These are phyloP conservation scores for Candida germanica DNA, from an alignment of 805 yeast genomes.

Conservation along the genomic window DNA sequence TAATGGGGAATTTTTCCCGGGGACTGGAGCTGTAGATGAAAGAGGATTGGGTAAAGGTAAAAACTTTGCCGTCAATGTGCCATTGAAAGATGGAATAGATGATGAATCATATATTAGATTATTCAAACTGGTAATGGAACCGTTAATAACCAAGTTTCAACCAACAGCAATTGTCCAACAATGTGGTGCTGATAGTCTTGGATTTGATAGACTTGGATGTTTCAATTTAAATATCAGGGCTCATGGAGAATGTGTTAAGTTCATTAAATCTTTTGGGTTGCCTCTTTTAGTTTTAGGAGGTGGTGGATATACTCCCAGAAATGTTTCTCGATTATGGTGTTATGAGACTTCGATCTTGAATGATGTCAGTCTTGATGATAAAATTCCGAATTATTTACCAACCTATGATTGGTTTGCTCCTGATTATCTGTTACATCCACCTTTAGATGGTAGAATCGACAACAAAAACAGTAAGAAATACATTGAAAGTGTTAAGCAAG, in stretches of 20 bases:
- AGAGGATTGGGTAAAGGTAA: conserved; percentile 86
- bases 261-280: conserved; percentile 80
- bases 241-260: conserved; percentile 93
- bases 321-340: conserved; percentile 93
- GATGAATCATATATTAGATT: conserved; percentile 77
- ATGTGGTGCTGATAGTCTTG: conserved; percentile 95
- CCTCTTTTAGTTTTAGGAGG: conserved; percentile 95
- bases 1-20: conserved; percentile 94
- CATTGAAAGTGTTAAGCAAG: conserved; percentile 72
- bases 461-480: conserved; percentile 83
- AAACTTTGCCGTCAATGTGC: conserved; percentile 85
- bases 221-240: conserved; percentile 89
- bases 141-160: conserved; percentile 85
- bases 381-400: conserved; percentile 65
- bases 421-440: conserved; percentile 85
- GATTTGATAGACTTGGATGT: conserved; percentile 91
- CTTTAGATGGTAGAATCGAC: conserved; percentile 57
- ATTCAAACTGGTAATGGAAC: conserved; percentile 83
- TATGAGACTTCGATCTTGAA: conserved; percentile 84
- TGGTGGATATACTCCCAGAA: conserved; percentile 96
- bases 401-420: conserved; percentile 85
- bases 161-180: conserved; percentile 94
- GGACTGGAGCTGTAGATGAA: conserved; percentile 91
- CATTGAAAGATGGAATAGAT: conserved; percentile 92
- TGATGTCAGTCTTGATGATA: conserved; percentile 48